A percentile compares a stretch with the other conserved stretches of the same genome.
Evolutionary conservation across 805 yeast species (phyloP).

Genomic region (Cyberlindnera petersonii): DNA sequence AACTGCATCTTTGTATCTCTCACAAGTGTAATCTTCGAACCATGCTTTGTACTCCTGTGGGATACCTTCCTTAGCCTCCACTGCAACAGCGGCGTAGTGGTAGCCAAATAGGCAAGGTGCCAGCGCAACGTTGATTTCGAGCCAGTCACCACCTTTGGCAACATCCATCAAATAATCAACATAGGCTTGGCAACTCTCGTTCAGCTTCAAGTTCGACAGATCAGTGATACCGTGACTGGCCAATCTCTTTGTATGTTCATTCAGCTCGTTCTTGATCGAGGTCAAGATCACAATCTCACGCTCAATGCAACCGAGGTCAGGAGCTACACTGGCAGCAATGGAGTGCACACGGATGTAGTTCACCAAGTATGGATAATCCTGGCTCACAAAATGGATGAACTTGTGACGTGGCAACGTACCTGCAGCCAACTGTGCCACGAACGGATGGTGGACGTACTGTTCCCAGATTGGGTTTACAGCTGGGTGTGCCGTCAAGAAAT

Average conservation of each 20-base stretch:
- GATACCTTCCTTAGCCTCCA: slow-evolving; percentile 32
- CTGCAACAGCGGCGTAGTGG: slow-evolving; percentile 41
- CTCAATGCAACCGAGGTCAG: slow-evolving; percentile 46
- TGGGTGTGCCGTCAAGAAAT: slow-evolving; percentile 54
- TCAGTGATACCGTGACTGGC: slow-evolving; percentile 36
- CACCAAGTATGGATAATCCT: slow-evolving; percentile 68
- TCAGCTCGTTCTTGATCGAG: slow-evolving; percentile 52
- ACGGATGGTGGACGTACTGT: slow-evolving; percentile 55
- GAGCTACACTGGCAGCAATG: slow-evolving; percentile 59
- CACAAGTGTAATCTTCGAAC: slow-evolving; percentile 59
- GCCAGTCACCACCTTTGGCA: slow-evolving; percentile 53
- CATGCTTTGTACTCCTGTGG: slow-evolving; percentile 39
- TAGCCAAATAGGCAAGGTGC: slow-evolving; percentile 76
- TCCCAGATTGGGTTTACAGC: slow-evolving; percentile 53
- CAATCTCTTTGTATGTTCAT: slow-evolving; percentile 51
- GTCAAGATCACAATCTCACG: slow-evolving; percentile 48
- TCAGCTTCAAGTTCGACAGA: slow-evolving; percentile 44
- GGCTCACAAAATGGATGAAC: slow-evolving; percentile 48
- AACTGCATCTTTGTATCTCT: slow-evolving; percentile 54
- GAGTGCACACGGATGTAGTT: slow-evolving; percentile 66
- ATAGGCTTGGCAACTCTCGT: slow-evolving; percentile 56
- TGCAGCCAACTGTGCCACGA: slow-evolving; percentile 50
- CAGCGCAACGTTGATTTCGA: slow-evolving; percentile 62
- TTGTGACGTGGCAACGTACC: slow-evolving; percentile 45
- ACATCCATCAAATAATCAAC: slow-evolving; percentile 54